These are phyloP conservation scores for Coemansia sp. DNA, from an alignment of 192 early-diverging fungal genomes.

Conservation along the genomic window DNA sequence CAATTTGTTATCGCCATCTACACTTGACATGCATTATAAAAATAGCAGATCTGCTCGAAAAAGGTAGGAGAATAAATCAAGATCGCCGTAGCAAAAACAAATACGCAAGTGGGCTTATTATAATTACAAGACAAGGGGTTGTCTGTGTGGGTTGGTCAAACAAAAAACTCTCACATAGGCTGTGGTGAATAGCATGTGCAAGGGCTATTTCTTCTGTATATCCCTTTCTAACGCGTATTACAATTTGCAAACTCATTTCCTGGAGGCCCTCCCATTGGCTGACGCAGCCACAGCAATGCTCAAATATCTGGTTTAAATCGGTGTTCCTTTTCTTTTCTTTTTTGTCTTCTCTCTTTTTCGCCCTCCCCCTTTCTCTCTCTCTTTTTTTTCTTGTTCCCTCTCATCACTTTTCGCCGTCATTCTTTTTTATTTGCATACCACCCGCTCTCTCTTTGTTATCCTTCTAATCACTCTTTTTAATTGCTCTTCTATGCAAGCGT, in stretches of 20 bases:
- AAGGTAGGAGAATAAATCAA: too few species aligned
- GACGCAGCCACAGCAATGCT: conserved; percentile 1
- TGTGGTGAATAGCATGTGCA: neutral
- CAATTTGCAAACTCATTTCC: conserved; percentile 2
- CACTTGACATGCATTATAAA: too few species aligned
- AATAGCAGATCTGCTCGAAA: too few species aligned
- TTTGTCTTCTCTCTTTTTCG: neutral
- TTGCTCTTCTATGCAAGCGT: too few species aligned
- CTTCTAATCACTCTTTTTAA: neutral
- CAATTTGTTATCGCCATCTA: too few species aligned
- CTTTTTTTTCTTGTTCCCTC: neutral
- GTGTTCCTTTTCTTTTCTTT: conserved; percentile 2
- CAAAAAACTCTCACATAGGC: neutral
- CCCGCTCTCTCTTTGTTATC: neutral
- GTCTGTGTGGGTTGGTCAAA: too few species aligned
- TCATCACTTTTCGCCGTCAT: too few species aligned
- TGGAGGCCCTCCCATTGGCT: conserved; percentile 4
- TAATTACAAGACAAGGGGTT: too few species aligned
- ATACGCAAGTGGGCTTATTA: too few species aligned
- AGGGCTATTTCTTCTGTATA: neutral
- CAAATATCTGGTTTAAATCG: conserved; percentile 7
- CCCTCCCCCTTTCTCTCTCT: neutral
- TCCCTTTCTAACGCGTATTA: conserved; percentile 2
- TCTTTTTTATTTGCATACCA: conserved; percentile 5
- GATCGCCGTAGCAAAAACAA: too few species aligned